Evolutionary conservation across 164 flowering plant species (phyloP), one percentile per base, ranked within the genome.

Genomic region (Cinnamomum micranthum): DNA sequence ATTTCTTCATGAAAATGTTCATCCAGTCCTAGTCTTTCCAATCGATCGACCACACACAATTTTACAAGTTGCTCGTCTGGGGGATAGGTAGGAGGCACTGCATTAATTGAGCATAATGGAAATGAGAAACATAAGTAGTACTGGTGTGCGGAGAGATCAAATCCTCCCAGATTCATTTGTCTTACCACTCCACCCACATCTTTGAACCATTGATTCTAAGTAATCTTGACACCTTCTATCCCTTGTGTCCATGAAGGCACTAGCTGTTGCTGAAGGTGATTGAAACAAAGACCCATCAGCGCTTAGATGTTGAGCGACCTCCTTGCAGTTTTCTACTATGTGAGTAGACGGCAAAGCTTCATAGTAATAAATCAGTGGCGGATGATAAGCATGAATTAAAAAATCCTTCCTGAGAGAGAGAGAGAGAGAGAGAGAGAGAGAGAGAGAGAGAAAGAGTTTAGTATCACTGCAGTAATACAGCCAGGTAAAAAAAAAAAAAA

Each of bases 261-360:
- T 12, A 1, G 86, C 86, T 0, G 87, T 81, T 20, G 89, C 87
- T 0, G 87, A 80, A 3, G 89, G 89, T 7, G 87, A 86, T 66
- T 79, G 86, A 50, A 83, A 83, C 6, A 86, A 47, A 1, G 87
- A 86, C 1, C 89, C 89, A 65, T 83, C 82, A 23, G 23, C 66
- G 33, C 78, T 77, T 65, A 83, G 72, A 68, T 80, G 65, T 52
- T 69, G 41, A 31, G 55, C 59, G 17, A 83, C 60, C 12, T 35
- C 71, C 2, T 82, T 71, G 62, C 55, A 51, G 55, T 70, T 41
- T 41, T 41, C 35, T 67, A 67, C 47, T 17, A 1, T 19, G 62
- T 76, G 73, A 0, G 75, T 50, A 0, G 71, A 14, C 6, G 87
- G 85, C 76, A 86, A 62, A 0, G 85, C 79, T 77, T 85, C 87